phyloP scores from a whole-genome alignment of 2,329 filamentous ascomycete genomes.

The Eutypa lata region DNA sequence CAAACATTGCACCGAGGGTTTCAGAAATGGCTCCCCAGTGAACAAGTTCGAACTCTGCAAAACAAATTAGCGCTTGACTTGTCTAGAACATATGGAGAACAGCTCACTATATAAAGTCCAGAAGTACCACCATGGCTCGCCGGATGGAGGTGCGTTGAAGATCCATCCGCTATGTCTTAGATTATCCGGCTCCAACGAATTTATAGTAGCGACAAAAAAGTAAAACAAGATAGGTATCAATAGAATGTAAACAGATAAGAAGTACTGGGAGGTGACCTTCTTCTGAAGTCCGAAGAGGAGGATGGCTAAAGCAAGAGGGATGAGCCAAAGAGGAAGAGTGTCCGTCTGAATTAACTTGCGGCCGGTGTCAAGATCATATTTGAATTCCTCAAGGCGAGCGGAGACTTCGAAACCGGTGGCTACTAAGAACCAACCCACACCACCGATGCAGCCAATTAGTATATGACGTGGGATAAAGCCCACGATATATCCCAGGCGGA shows the following conservation, averaged over 20 bases:
- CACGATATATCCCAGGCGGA: slow-evolving; percentile 85
- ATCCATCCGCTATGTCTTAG: slow-evolving; percentile 82
- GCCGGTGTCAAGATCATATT: slow-evolving; percentile 75
- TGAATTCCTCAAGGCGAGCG: slow-evolving; percentile 79
- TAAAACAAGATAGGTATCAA: slow-evolving; percentile 75
- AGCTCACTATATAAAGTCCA: slow-evolving; percentile 87
- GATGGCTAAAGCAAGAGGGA: slow-evolving; percentile 74
- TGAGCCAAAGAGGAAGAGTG: slow-evolving; percentile 78
- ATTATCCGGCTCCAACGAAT: slow-evolving; percentile 62
- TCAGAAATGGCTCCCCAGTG: slow-evolving; percentile 81
- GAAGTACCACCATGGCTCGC: slow-evolving; percentile 95
- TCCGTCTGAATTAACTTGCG: slow-evolving; percentile 69
- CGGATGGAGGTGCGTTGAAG: slow-evolving; percentile 79
- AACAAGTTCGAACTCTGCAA: slow-evolving; percentile 71
- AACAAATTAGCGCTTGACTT: slow-evolving; percentile 17
- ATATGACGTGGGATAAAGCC: slow-evolving; percentile 97
- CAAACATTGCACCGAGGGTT: slow-evolving; percentile 91
- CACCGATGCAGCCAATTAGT: slow-evolving; percentile 93
- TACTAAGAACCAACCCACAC: slow-evolving; percentile 92
- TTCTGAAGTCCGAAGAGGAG: slow-evolving; percentile 73
- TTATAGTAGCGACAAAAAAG: slow-evolving; percentile 67
- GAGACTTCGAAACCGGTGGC: slow-evolving; percentile 92
- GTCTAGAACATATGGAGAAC: not conserved
- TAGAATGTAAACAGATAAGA: slow-evolving; percentile 85
- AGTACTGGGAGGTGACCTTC: slow-evolving; percentile 75